Evolutionary conservation across 192 early-diverging fungal genomes (phyloP).

Genomic region (Podila horticola): DNA sequence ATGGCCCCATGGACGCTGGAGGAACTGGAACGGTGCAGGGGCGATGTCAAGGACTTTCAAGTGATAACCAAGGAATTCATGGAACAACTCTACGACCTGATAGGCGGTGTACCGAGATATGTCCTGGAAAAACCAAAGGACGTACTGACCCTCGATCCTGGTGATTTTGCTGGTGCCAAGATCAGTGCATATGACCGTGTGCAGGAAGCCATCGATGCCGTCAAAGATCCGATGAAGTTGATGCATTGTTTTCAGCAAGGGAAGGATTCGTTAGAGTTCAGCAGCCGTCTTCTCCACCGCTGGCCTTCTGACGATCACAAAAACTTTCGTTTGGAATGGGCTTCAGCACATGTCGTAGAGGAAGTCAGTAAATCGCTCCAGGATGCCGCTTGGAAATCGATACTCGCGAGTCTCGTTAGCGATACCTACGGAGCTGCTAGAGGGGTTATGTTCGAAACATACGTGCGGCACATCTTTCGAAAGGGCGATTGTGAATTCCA

Average conservation of each 20-base stretch:
- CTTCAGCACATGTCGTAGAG: conserved; percentile 26
- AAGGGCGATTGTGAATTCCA: conserved; percentile 14
- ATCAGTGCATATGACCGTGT: conserved; percentile 14
- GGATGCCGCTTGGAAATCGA: conserved; percentile 7
- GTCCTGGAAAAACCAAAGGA: too few species aligned
- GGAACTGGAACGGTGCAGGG: too few species aligned
- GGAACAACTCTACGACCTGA: too few species aligned
- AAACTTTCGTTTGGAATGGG: conserved; percentile 25
- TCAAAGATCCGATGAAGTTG: conserved; percentile 13
- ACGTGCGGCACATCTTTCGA: conserved; percentile 26
- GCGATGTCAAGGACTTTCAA: too few species aligned
- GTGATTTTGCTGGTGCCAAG: background rate
- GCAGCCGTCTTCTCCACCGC: conserved; percentile 31
- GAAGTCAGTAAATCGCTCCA: conserved; percentile 12
- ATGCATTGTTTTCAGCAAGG: conserved; percentile 33
- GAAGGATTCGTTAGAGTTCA: conserved; percentile 15
- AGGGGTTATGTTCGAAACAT: conserved; percentile 30
- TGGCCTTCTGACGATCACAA: conserved; percentile 24
- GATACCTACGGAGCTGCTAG: conserved; percentile 7
- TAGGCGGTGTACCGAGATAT: too few species aligned
- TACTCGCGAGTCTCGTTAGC: conserved; percentile 10
- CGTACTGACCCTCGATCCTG: background rate
- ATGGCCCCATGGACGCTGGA: conserved; percentile 20
- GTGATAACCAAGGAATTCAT: too few species aligned
- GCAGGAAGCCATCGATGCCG: conserved; percentile 13